Percentiles rank a stretch among this genome's conserved stretches.
phyloP scores from a whole-genome alignment of 106 monocot species.

The Cymbidium sinense region DNA sequence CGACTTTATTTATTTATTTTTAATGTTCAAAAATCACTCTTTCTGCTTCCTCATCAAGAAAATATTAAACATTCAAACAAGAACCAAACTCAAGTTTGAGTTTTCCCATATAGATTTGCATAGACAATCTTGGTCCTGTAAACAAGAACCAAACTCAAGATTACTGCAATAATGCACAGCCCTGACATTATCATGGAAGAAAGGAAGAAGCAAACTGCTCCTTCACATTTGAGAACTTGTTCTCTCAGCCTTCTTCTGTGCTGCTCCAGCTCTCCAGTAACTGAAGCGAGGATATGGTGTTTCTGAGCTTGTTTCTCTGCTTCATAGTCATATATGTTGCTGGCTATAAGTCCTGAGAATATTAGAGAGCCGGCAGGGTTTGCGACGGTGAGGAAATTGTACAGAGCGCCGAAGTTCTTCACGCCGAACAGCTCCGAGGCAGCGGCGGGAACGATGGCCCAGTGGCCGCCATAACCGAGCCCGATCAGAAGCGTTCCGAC shows the following conservation, averaged over 20 bases:
- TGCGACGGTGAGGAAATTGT: conserved; percentile 68
- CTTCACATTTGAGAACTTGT: conserved; percentile 30
- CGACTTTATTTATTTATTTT: too few species aligned
- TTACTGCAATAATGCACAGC: conserved; percentile 53
- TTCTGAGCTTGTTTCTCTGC: conserved; percentile 48
- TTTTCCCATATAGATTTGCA: conserved; percentile 58
- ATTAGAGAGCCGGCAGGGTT: conserved; percentile 65
- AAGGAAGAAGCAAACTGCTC: conserved; percentile 60
- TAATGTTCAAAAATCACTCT: too few species aligned
- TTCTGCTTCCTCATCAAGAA: too few species aligned
- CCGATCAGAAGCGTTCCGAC: conserved; percentile 61
- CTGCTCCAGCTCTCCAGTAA: background rate
- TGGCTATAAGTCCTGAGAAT: conserved; percentile 67
- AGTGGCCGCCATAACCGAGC: conserved; percentile 73
- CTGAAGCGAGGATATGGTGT: conserved; percentile 10
- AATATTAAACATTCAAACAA: too few species aligned
- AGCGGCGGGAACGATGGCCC: conserved; percentile 77
- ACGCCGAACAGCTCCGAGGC: conserved; percentile 74
- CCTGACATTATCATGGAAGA: conserved; percentile 73
- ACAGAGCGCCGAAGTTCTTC: conserved; percentile 58
- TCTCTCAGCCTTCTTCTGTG: conserved; percentile 9
- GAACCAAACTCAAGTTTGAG: conserved; percentile 16
- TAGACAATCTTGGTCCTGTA: conserved; percentile 70
- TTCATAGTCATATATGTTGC: conserved; percentile 62
- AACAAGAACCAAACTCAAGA: conserved; percentile 60